Evolutionary conservation across 2,329 filamentous ascomycete species (phyloP).

Genomic region (Basipetospora chlamydospora): DNA sequence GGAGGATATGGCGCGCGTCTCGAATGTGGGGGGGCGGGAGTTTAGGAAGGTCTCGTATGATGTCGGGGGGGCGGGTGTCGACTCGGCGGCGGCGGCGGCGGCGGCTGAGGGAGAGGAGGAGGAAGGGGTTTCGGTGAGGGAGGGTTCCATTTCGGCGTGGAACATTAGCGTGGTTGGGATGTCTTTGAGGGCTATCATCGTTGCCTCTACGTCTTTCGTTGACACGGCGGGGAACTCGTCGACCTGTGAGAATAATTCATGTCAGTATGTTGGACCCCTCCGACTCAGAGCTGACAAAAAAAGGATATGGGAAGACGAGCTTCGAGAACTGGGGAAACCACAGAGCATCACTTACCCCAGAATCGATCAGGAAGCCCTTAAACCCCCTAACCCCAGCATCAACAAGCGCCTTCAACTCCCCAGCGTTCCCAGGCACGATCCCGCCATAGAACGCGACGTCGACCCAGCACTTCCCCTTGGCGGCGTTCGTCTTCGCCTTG

Average conservation of each 20-base stretch:
- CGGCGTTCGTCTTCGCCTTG: constrained; percentile 72
- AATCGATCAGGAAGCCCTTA: constrained; percentile 96
- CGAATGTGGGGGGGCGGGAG: constrained; percentile 77
- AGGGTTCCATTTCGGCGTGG: constrained; percentile 96
- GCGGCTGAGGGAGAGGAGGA: too few species aligned
- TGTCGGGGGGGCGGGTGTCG: constrained; percentile 54
- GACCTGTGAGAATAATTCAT: constrained; percentile 50
- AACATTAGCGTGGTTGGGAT: constrained; percentile 92
- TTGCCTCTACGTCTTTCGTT: constrained; percentile 59
- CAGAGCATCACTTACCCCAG: constrained; percentile 52
- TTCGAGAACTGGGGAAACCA: too few species aligned
- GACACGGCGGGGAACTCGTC: constrained; percentile 94
- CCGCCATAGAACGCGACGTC: constrained; percentile 98
- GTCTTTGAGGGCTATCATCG: constrained; percentile 67
- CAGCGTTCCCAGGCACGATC: constrained; percentile 76
- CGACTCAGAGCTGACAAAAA: too few species aligned
- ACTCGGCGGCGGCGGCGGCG: constrained; percentile 62
- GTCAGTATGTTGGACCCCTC: too few species aligned
- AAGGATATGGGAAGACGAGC: too few species aligned
- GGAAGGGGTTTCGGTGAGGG: too few species aligned
- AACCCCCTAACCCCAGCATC: constrained; percentile 82
- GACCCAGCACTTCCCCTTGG: constrained; percentile 84
- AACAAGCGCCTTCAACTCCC: constrained; percentile 66
- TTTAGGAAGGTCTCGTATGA: constrained; percentile 83
- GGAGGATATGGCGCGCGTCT: constrained; percentile 79